Conservation (phyloP, 2,329 filamentous ascomycete genomes). For the Blastomyces emzantsi region DNA sequence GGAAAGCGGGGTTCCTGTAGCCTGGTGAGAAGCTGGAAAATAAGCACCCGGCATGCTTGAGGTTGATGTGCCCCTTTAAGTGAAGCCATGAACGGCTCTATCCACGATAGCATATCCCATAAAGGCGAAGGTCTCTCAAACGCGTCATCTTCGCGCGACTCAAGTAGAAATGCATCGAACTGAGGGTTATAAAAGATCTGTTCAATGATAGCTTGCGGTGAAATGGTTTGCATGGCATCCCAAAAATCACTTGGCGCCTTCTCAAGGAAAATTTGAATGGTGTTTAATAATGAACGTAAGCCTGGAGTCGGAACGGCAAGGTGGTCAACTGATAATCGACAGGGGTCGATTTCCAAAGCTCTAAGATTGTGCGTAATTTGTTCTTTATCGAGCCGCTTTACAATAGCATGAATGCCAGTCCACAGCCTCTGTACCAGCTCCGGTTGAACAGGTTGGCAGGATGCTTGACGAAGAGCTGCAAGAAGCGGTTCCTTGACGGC, state of each 20-base stretch:
- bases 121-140: constrained; percentile 47
- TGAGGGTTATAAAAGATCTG: constrained; percentile 68
- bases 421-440: constrained; percentile 63
- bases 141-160: constrained; percentile 45
- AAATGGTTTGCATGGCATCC: constrained; percentile 75
- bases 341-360: constrained; percentile 64
- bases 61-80: constrained; percentile 66
- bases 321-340: constrained; percentile 54
- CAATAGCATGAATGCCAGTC: constrained; percentile 64
- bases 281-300: constrained; percentile 59
- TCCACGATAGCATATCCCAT: constrained; percentile 63
- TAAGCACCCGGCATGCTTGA: constrained; percentile 69
- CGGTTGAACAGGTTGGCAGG: constrained; percentile 44
- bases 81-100: constrained; percentile 66
- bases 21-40: constrained; percentile 62
- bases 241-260: constrained; percentile 76
- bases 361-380: constrained; percentile 70
- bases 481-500: constrained; percentile 67
- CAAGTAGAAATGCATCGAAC: constrained; percentile 47
- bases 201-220: constrained; percentile 72
- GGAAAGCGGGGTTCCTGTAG: constrained; percentile 36
- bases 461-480: constrained; percentile 55
- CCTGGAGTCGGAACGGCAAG: constrained; percentile 54
- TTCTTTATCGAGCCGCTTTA: constrained; percentile 62
- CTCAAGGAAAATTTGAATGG: constrained; percentile 60